A percentile compares a stretch with the other conserved stretches of the same genome.
These are phyloP conservation scores for Arthrinium phaeospermum DNA, from an alignment of 2,329 filamentous ascomycete species.

Conservation along the genomic window DNA sequence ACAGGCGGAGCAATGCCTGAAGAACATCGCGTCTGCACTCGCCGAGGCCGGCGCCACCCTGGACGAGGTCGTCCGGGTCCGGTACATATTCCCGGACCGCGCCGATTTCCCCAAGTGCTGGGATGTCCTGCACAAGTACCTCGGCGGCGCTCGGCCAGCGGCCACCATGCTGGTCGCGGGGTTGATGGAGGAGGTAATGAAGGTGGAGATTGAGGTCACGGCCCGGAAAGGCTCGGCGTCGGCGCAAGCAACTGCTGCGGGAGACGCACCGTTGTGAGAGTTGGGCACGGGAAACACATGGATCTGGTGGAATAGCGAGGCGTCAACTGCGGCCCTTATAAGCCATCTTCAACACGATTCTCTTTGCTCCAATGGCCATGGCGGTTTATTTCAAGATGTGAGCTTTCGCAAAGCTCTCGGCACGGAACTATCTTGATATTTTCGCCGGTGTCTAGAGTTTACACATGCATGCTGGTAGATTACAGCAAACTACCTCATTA, in stretches of 20 bases:
- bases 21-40: conserved; percentile 53
- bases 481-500: too few relatives aligned
- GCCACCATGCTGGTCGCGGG: conserved; percentile 59
- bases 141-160: conserved; percentile 55
- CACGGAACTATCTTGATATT: neutral
- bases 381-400: neutral
- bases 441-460: neutral
- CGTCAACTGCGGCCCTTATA: neutral
- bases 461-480: too few relatives aligned
- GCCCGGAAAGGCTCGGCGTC: conserved; percentile 26
- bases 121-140: conserved; percentile 55
- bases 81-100: conserved; percentile 56
- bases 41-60: conserved; percentile 48
- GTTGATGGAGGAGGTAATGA: conserved; percentile 56
- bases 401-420: too few relatives aligned
- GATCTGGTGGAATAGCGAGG: too few relatives aligned
- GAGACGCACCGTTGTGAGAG: neutral
- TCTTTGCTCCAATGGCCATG: neutral
- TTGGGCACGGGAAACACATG: neutral
- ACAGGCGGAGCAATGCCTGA: conserved; percentile 56
- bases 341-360: neutral
- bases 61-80: conserved; percentile 56
- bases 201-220: conserved; percentile 37
- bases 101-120: conserved; percentile 54
- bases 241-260: neutral